These are phyloP conservation scores for Pelargonium cotyledonis DNA, from an alignment of 441 rosid genomes.

Conservation along the genomic window DNA sequence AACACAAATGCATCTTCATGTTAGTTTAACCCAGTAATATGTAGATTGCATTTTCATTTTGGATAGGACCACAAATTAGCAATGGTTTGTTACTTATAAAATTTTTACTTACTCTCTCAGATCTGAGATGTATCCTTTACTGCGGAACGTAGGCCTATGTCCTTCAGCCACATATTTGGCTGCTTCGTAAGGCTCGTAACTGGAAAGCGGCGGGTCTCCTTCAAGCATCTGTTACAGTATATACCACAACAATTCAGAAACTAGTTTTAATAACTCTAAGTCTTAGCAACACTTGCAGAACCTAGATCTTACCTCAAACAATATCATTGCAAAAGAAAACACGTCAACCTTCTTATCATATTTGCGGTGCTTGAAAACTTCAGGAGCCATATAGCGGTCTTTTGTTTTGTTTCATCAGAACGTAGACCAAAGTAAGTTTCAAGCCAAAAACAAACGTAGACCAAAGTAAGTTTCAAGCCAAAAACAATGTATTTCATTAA, in stretches of 20 bases:
- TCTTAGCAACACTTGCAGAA: constrained; percentile 8
- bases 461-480: constrained; percentile 11
- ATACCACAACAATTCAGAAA: constrained; percentile 24
- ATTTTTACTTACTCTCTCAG: constrained; percentile 90
- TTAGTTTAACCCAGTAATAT: too few relatives aligned
- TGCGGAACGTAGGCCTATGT: constrained; percentile 69
- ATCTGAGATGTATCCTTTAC: constrained; percentile 68
- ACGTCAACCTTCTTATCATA: constrained; percentile 99
- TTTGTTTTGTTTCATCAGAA: constrained; percentile 26
- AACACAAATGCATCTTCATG: too few relatives aligned
- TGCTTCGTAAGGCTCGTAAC: constrained; percentile 89
- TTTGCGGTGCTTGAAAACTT: constrained; percentile 92
- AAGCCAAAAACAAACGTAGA: too few relatives aligned
- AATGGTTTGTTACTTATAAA: too few relatives aligned
- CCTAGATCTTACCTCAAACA: constrained; percentile 62
- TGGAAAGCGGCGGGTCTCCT: constrained; percentile 84
- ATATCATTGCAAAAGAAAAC: constrained; percentile 95
- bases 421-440: too few relatives aligned
- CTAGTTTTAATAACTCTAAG: constrained; percentile 17
- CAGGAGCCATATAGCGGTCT: constrained; percentile 99
- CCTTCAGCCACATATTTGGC: constrained; percentile 91
- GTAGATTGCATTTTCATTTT: too few relatives aligned
- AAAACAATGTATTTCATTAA: constrained; percentile 15
- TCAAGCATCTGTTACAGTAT: constrained; percentile 70
- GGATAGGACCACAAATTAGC: too few relatives aligned